A percentile compares a stretch with the other conserved stretches of the same genome.
Evolutionary conservation across 805 yeast species (phyloP).

Genomic region (Debaryomyces prosopidis): DNA sequence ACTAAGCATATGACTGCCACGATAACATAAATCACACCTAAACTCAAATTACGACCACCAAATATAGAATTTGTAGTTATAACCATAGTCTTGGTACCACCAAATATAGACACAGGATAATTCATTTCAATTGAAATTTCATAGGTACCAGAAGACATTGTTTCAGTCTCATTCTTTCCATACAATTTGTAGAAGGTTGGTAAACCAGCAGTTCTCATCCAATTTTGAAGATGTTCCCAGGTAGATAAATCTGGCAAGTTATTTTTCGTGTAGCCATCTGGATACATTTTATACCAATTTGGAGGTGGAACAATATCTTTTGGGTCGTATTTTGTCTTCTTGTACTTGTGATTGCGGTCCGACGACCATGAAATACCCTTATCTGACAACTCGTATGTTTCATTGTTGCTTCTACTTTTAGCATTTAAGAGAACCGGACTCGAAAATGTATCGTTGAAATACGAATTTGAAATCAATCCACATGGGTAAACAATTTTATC

Average conservation of each 20-base stretch:
- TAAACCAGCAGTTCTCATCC: constrained; percentile 98
- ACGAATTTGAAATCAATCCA: constrained; percentile 90
- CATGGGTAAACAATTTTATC: constrained; percentile 74
- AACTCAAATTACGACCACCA: constrained; percentile 84
- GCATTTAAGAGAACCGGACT: constrained; percentile 49
- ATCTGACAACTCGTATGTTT: constrained; percentile 46
- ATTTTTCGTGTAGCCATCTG: constrained; percentile 83
- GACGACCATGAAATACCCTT: constrained; percentile 82
- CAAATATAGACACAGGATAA: constrained; percentile 79
- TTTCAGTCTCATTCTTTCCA: constrained; percentile 61
- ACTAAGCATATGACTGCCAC: constrained; percentile 77
- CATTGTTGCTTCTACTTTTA: constrained; percentile 42
- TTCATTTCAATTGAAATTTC: constrained; percentile 66
- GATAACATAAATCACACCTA: constrained; percentile 82
- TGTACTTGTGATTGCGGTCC: constrained; percentile 65
- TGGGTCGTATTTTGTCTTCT: constrained; percentile 67
- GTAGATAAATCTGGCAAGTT: constrained; percentile 74
- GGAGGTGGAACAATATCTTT: constrained; percentile 89
- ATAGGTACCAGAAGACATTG: constrained; percentile 68
- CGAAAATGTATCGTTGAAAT: constrained; percentile 84
- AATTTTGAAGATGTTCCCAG: constrained; percentile 88
- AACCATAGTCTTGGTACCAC: constrained; percentile 86
- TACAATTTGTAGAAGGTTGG: constrained; percentile 87
- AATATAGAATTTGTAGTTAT: constrained; percentile 78
- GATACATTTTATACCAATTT: constrained; percentile 78